These are phyloP conservation scores for Phialocephala sp. DNA, from an alignment of 2,329 filamentous ascomycete species.

Conservation along the genomic window DNA sequence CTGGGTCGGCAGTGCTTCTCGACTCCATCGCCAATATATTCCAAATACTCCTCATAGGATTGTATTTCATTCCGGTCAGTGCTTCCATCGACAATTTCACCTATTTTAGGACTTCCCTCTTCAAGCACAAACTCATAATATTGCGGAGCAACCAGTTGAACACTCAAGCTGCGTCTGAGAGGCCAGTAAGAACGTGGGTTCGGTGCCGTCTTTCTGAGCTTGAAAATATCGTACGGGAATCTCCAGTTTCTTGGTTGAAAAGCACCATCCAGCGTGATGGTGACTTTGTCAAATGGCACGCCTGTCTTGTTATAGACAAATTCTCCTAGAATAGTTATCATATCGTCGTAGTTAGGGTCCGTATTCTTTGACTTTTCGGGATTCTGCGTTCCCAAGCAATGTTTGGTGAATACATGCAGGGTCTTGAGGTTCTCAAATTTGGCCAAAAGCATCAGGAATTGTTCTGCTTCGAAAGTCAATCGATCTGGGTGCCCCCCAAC, in stretches of 20 bases:
- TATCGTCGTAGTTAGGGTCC: conserved; percentile 7
- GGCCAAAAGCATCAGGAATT: not conserved
- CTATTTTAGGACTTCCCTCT: no score
- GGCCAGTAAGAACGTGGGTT: not conserved
- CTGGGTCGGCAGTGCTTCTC: no score
- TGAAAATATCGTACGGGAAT: no score
- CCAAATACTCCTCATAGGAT: no score
- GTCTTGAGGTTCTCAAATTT: not conserved
- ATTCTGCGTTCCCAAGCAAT: not conserved
- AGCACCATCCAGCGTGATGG: not conserved
- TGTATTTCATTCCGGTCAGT: no score
- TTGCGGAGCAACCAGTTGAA: no score
- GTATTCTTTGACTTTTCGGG: not conserved
- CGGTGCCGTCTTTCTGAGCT: no score
- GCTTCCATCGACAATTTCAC: no score
- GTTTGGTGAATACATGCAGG: not conserved
- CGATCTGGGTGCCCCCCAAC: not conserved
- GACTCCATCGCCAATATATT: no score
- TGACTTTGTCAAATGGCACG: not conserved
- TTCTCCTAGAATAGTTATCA: not conserved
- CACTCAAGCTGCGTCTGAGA: no score
- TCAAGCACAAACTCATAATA: no score
- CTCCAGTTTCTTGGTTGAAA: not conserved
- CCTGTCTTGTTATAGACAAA: not conserved
- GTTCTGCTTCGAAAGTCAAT: not conserved